These are phyloP conservation scores for Dianthus caryophyllus DNA, from an alignment of 148 eudicot species.

Conservation along the genomic window DNA sequence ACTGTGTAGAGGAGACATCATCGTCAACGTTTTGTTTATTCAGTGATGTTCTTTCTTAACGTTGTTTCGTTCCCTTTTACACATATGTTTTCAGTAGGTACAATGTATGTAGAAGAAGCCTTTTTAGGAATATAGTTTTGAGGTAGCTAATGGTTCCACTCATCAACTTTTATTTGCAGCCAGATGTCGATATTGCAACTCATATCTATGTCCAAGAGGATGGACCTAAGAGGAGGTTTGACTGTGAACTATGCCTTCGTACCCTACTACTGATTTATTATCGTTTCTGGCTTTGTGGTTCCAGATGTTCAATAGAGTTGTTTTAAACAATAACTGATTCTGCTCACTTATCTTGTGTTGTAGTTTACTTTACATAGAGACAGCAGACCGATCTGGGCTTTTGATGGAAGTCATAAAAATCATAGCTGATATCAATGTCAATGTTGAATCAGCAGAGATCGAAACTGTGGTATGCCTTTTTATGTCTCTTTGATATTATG, in stretches of 20 bases:
- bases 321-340: not conserved
- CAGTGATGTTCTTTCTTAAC: not conserved
- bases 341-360: constrained; percentile 18
- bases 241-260: not conserved
- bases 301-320: not conserved
- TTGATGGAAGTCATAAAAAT: constrained; percentile 77
- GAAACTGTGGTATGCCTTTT: constrained; percentile 66
- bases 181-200: constrained; percentile 78
- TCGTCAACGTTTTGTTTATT: not conserved
- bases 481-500: constrained; percentile 2
- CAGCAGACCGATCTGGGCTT: constrained; percentile 89
- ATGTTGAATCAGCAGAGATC: constrained; percentile 91
- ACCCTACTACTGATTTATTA: not conserved
- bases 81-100: not conserved
- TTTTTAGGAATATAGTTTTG: constrained; percentile 3
- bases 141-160: not conserved
- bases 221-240: constrained; percentile 93
- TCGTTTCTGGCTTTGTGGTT: not conserved
- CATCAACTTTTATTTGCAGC: constrained; percentile 39
- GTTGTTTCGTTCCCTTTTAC: not conserved
- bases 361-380: constrained; percentile 87
- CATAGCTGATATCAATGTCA: constrained; percentile 67
- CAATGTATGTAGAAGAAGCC: not conserved
- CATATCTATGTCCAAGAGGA: constrained; percentile 77
- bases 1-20: not conserved